A percentile compares a stretch with the other conserved stretches of the same genome.
These are phyloP conservation scores for Rubia tinctorum DNA, from an alignment of 305 asterid genomes.

Conservation along the genomic window DNA sequence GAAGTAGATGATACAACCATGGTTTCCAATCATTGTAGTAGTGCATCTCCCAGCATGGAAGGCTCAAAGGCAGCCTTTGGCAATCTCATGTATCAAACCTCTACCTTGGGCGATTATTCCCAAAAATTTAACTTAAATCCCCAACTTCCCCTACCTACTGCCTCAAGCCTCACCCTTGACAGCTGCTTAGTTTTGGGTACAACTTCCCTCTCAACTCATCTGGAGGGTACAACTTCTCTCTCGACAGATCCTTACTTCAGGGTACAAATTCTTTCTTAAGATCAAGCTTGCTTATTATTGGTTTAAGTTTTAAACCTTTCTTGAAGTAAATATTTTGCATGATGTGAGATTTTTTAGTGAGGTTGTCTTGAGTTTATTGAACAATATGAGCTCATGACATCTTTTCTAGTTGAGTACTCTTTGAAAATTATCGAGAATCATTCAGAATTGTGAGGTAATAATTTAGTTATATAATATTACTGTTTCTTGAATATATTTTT, in stretches of 20 bases:
- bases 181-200: slow-evolving; percentile 35
- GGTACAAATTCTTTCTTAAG: too few relatives aligned
- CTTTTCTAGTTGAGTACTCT: too few relatives aligned
- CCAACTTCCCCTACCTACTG: slow-evolving; percentile 41
- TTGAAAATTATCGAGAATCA: too few relatives aligned
- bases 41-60: slow-evolving; percentile 90
- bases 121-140: slow-evolving; percentile 8
- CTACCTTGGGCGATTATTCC: not conserved
- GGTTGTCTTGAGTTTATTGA: too few relatives aligned
- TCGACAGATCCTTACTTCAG: slow-evolving; percentile 50
- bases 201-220: slow-evolving; percentile 65
- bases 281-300: too few relatives aligned
- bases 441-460: too few relatives aligned
- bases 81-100: slow-evolving; percentile 26
- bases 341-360: too few relatives aligned
- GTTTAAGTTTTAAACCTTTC: too few relatives aligned
- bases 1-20: slow-evolving; percentile 37
- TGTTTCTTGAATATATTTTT: too few relatives aligned
- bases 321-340: too few relatives aligned
- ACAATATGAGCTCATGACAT: too few relatives aligned
- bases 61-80: slow-evolving; percentile 61
- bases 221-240: slow-evolving; percentile 39
- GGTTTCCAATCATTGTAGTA: slow-evolving; percentile 65
- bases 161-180: slow-evolving; percentile 38
- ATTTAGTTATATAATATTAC: too few relatives aligned